These are phyloP conservation scores for Golubevia pallescens DNA, from an alignment of 1,284 basidiomycete species.

Conservation along the genomic window DNA sequence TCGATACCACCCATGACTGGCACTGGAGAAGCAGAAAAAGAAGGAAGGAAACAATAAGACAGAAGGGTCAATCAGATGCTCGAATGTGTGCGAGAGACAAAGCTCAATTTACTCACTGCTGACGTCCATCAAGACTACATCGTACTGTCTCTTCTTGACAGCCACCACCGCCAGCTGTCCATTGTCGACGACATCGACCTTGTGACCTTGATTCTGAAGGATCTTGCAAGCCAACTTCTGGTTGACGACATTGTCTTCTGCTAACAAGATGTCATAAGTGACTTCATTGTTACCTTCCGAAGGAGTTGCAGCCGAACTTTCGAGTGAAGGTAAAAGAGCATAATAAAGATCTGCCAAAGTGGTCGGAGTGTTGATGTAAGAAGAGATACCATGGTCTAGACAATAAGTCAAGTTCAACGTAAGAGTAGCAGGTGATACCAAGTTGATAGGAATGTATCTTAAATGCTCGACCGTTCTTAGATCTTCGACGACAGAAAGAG, in stretches of 20 bases:
- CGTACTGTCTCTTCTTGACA: conserved; percentile 78
- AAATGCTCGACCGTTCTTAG: conserved; percentile 91
- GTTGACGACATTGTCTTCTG: conserved; percentile 97
- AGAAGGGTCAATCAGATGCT: neutral
- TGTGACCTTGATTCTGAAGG: conserved; percentile 93
- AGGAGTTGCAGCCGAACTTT: conserved; percentile 86
- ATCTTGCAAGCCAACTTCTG: conserved; percentile 97
- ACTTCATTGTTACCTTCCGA: conserved; percentile 79
- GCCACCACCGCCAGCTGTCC: conserved; percentile 88
- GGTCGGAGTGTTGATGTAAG: conserved; percentile 89
- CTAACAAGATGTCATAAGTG: conserved; percentile 89
- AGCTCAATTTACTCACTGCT: conserved; percentile 16
- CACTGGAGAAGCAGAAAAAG: conserved; percentile 73
- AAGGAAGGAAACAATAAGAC: neutral
- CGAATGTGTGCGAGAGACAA: neutral
- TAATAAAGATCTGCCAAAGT: conserved; percentile 86
- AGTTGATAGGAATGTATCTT: conserved; percentile 93
- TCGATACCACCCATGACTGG: conserved; percentile 68
- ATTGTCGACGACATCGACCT: conserved; percentile 96
- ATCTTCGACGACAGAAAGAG: conserved; percentile 80
- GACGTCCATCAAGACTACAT: conserved; percentile 85
- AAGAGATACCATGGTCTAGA: conserved; percentile 85
- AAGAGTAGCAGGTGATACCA: conserved; percentile 67
- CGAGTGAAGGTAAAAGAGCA: conserved; percentile 90
- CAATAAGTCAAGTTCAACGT: conserved; percentile 69